Base-by-base conservation (phyloP, 306 rosid species). In the Cucumis hystrix region DNA sequence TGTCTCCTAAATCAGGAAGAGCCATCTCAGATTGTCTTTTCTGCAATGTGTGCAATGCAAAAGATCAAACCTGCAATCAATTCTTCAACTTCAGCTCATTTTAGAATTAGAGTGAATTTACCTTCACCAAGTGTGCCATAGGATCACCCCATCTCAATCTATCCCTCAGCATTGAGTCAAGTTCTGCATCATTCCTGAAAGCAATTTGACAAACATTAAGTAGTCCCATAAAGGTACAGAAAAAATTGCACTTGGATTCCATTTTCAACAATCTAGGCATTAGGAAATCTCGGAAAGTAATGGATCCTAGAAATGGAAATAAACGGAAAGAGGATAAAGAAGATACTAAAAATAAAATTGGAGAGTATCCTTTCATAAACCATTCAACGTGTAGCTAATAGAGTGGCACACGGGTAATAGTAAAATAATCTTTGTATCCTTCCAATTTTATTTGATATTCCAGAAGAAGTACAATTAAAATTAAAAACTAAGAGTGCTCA, bases 121-220 rank as follows among this genome's bases (percentile, higher is more conserved):
- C 97, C 96, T 95, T 90, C 14, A 95, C 98, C 81, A 95, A 81
- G 79, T 92, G 91, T 11, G 96, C 95, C 98, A 95, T 92, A 33
- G 96, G 98, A 84, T 95, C 99, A 28, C 97, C 99, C 97, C 97
- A 92, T 83, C 99, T 83, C 69, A 87, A 11, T 77, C 87, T 84
- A 10, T 90, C 97, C 82, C 87, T 95, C 86, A 92, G 6, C 82
- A 88, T 77, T 21, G 83, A 81, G 82, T 95, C 99, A 14, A 92
- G 96, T 62, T 92, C 96, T 1, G 97, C 90, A 86, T 95, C 97
- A 80, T 95, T 97, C 77, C 97, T 95, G 84, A 80, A 81, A 76
- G 51, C 56, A 83, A 35, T 60, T 14, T 68, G 55, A 62, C 78
- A 40, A 47, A 68, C 69, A 6, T 70, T 37, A 14, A 66, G 35